Evolutionary conservation across 2,329 filamentous ascomycete species (phyloP), one percentile per base, ranked within the genome.

Genomic region (Aspergillus niger): DNA sequence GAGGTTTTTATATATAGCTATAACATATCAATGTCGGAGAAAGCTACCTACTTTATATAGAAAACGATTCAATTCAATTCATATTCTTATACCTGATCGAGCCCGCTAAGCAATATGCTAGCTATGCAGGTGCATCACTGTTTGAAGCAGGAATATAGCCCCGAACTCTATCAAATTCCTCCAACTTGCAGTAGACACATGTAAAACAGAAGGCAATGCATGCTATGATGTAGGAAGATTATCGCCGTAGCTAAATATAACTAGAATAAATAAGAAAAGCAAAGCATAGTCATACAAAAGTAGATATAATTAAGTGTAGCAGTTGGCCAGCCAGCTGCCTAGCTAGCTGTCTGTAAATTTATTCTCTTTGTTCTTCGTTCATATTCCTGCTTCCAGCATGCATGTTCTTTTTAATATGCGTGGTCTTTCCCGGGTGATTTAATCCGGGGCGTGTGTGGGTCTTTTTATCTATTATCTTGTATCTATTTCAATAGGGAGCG

Each of bases 381-480:
- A 6, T 17, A 1, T 41, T 41, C n/a, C 2, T 8, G 7, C 5
- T 13, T 41, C 17, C n/a, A 17, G 17, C 15, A 3, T 41, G 15
- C n/a, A 6, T 41, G n/a, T 41, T 41, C 13, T 8, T 17, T 17
- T 41, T 41, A 17, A 17, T 41, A 41, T 41, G n/a, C 3, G 3
- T 17, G 15, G 2, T 2, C 13, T 5, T 41, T 6, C 8, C 17
- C 38, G 15, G 17, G 3, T 41, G 1, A 17, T 2, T 41, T 6
- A n/a, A n/a, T 20, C 8, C 6, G 13, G 1, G n/a, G 1, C 0
- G 5, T 41, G n/a, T 41, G 0, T 41, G 2, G 5, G n/a, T 3
- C 1, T 8, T 8, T 17, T 8, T 41, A 41, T 8, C 2, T 2
- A 17, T 1, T 8, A 17, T 41, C 6, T 41, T 41, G 5, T 41